A percentile compares a stretch with the other conserved stretches of the same genome.
Conservation (phyloP, 371 early-diverging fungal species). For the Mortierella sp. region DNA sequence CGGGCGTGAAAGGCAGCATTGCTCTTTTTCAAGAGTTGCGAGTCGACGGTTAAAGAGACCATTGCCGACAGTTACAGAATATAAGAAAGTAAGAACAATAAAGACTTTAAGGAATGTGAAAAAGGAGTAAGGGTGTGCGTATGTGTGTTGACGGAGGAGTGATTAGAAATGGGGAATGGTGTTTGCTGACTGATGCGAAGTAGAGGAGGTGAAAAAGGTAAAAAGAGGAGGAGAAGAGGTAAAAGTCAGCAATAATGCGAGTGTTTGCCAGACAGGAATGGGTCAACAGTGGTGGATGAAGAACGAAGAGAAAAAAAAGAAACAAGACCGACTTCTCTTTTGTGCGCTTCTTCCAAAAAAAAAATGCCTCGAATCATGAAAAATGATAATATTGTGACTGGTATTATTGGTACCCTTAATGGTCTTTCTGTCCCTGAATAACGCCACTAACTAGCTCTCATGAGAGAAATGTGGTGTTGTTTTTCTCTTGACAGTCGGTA, state of each 20-base stretch:
- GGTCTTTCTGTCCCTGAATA: background rate
- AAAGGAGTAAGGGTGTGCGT: background rate
- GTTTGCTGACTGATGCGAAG: background rate
- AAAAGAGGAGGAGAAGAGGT: background rate
- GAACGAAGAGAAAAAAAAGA: background rate
- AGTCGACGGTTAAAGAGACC: conserved; percentile 41
- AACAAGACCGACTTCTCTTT: background rate
- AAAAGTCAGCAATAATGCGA: background rate
- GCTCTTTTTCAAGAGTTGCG: conserved; percentile 60
- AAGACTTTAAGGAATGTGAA: background rate
- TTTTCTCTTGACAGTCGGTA: no score
- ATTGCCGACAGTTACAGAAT: conserved; percentile 5
- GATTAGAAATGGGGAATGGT: background rate
- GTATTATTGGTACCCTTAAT: background rate
- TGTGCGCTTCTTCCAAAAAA: background rate
- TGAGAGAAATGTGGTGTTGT: no score
- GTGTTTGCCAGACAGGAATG: background rate
- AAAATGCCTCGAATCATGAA: background rate
- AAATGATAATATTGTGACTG: background rate
- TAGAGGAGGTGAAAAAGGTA: background rate
- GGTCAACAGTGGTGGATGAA: background rate
- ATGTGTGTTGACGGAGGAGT: background rate
- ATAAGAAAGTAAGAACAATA: background rate
- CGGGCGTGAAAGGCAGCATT: conserved; percentile 64
- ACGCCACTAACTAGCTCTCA: no score